phyloP scores from a whole-genome alignment of 192 early-diverging fungal genomes.

The Haplosporangium gracile region DNA sequence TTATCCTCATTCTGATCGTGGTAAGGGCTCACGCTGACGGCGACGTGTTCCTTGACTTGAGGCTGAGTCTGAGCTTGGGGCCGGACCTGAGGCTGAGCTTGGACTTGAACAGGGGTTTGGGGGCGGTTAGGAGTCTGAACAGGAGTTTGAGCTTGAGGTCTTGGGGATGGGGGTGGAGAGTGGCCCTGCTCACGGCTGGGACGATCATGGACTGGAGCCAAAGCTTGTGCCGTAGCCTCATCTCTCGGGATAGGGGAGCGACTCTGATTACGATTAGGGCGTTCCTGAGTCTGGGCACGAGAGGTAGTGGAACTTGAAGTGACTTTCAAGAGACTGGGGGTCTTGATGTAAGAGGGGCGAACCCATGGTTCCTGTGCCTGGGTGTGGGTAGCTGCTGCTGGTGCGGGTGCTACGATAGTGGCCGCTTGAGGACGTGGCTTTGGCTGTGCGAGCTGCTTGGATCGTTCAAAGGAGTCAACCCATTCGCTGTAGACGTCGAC shows the following conservation, averaged over 20 bases:
- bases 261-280: background rate
- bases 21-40: background rate
- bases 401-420: background rate
- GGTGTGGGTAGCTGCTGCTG: background rate
- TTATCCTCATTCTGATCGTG: background rate
- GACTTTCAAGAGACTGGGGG: background rate
- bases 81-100: background rate
- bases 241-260: background rate
- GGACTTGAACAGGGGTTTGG: background rate
- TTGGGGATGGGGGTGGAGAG: background rate
- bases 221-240: no score
- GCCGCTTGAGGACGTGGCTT: background rate
- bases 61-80: background rate
- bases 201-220: no score
- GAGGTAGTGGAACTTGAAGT: background rate
- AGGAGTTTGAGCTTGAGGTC: background rate
- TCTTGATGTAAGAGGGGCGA: background rate
- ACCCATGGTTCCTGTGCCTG: background rate
- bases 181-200: background rate
- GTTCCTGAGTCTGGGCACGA: background rate
- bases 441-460: background rate
- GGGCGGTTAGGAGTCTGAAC: background rate
- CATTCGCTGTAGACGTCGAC: slow-evolving; percentile 94
- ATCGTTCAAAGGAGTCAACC: slow-evolving; percentile 84
- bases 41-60: background rate